A percentile compares a stretch with the other conserved stretches of the same genome.
Evolutionary conservation across 257 asterid genomes (phyloP).

Genomic region (Mentha longifolia): DNA sequence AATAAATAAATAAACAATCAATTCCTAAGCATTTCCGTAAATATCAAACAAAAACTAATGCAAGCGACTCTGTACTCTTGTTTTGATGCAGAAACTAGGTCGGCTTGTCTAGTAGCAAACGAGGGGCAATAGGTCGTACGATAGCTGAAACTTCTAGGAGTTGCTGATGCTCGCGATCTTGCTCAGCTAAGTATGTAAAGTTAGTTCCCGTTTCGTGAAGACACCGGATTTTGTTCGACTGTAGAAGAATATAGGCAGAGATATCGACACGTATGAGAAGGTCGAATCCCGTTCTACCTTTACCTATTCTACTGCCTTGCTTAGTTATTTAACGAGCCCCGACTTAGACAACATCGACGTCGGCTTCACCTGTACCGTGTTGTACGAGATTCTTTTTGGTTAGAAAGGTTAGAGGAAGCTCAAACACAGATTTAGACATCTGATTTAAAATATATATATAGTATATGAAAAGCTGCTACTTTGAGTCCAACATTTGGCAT

Average conservation of each 20-base stretch:
- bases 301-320: slow-evolving; percentile 12
- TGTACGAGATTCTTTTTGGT: neutral
- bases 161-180: slow-evolving; percentile 7
- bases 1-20: neutral
- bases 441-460: neutral
- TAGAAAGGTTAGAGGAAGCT: slow-evolving; percentile 8
- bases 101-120: slow-evolving; percentile 36
- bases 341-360: neutral
- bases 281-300: slow-evolving; percentile 12
- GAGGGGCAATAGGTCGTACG: slow-evolving; percentile 36
- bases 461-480: neutral
- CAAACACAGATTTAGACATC: neutral
- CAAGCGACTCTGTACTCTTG: neutral
- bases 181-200: neutral
- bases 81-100: slow-evolving; percentile 59
- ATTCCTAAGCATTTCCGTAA: too few species aligned
- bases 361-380: slow-evolving; percentile 12
- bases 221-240: neutral
- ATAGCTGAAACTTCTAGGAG: slow-evolving; percentile 10
- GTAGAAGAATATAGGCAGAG: slow-evolving; percentile 18
- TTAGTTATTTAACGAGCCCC: neutral
- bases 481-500: slow-evolving; percentile 4
- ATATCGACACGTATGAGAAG: slow-evolving; percentile 17
- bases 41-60: neutral
- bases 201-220: neutral